Percentiles rank a stretch among this genome's conserved stretches.
These are phyloP conservation scores for Dryas drummondii DNA, from an alignment of 306 rosid species.

Conservation along the genomic window DNA sequence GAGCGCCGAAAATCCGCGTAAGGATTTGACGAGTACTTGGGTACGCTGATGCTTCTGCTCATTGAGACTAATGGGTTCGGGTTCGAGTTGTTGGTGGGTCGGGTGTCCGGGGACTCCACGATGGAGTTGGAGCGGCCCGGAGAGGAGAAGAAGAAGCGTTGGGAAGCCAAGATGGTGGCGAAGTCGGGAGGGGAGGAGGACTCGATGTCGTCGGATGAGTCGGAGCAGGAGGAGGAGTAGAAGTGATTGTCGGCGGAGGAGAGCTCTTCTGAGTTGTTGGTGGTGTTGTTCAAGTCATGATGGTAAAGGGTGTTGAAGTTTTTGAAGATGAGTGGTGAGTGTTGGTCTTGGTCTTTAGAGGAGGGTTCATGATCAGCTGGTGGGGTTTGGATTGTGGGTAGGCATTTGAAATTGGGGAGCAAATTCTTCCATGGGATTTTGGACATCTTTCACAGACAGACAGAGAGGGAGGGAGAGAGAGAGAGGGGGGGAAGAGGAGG, in stretches of 20 bases:
- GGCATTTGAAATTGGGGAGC: slow-evolving; percentile 66
- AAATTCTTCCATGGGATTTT: slow-evolving; percentile 49
- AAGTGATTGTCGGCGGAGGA: slow-evolving; percentile 27
- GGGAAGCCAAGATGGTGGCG: slow-evolving; percentile 63
- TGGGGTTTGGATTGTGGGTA: slow-evolving; percentile 34
- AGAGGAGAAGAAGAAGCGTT: slow-evolving; percentile 88
- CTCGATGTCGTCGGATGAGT: slow-evolving; percentile 24
- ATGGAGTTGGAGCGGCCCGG: slow-evolving; percentile 92
- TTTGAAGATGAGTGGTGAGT: slow-evolving; percentile 22
- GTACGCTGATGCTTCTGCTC: slow-evolving; percentile 48
- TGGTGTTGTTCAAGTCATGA: background rate
- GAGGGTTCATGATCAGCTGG: slow-evolving; percentile 26
- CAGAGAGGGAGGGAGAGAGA: background rate
- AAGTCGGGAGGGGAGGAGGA: slow-evolving; percentile 53
- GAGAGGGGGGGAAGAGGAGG: background rate
- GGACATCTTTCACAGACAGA: slow-evolving; percentile 36
- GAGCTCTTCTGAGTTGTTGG: slow-evolving; percentile 7
- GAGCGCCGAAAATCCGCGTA: slow-evolving; percentile 67
- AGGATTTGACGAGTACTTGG: slow-evolving; percentile 68
- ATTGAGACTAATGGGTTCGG: background rate
- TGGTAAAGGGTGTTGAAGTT: background rate
- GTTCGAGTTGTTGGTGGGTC: slow-evolving; percentile 13
- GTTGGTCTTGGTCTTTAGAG: slow-evolving; percentile 13
- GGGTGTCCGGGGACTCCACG: slow-evolving; percentile 46
- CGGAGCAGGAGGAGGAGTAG: slow-evolving; percentile 34